Conservation (phyloP, 176 grass and related monocot genomes). For the Olyra latifolia region DNA sequence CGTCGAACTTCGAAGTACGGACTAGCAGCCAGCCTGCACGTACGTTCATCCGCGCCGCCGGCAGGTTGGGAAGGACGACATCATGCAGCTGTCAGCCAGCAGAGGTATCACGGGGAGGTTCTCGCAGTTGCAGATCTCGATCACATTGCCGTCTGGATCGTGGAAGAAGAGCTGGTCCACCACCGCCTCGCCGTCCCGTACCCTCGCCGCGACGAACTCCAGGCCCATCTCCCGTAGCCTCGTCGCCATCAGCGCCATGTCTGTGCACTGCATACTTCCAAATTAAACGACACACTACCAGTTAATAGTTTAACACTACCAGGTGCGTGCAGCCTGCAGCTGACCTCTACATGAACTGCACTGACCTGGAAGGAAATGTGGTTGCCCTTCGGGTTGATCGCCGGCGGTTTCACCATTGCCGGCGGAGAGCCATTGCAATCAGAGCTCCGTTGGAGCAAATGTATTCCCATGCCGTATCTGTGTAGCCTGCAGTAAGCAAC, state of each 20-base stretch:
- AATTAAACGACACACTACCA: background rate
- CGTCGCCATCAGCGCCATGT: slow-evolving; percentile 40
- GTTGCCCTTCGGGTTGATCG: slow-evolving; percentile 71
- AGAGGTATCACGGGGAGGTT: slow-evolving; percentile 58
- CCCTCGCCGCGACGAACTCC: slow-evolving; percentile 39
- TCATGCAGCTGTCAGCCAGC: background rate
- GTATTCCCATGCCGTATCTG: slow-evolving; percentile 62
- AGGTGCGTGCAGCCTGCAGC: too few species aligned
- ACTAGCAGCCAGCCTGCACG: slow-evolving; percentile 1
- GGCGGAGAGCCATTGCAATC: background rate
- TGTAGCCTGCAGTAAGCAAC: slow-evolving; percentile 47
- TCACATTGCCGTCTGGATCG: slow-evolving; percentile 72
- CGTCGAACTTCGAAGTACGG: background rate
- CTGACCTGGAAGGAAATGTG: slow-evolving; percentile 85
- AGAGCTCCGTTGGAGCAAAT: slow-evolving; percentile 58
- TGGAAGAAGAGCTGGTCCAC: slow-evolving; percentile 90
- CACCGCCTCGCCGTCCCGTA: slow-evolving; percentile 48
- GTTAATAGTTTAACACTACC: background rate
- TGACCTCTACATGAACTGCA: background rate
- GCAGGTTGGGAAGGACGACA: background rate
- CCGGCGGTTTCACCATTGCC: background rate
- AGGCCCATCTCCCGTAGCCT: slow-evolving; percentile 43
- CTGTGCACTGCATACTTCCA: slow-evolving; percentile 47
- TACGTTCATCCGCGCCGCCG: background rate
- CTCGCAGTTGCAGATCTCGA: slow-evolving; percentile 82